These are phyloP conservation scores for Diplocarpon mali DNA, from an alignment of 2,329 filamentous ascomycete genomes.

Conservation along the genomic window DNA sequence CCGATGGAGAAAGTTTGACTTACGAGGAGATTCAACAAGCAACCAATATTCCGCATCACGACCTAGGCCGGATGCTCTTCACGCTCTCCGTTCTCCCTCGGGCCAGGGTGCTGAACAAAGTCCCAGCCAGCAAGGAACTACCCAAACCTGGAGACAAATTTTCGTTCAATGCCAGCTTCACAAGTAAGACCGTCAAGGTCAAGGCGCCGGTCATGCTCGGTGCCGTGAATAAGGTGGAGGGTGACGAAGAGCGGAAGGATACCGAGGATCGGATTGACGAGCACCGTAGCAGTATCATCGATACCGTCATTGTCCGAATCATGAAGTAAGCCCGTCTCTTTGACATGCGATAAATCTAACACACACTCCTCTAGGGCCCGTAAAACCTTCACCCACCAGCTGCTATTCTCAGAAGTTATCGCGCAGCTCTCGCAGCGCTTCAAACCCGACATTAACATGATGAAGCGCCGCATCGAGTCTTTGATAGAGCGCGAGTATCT, in stretches of 20 bases:
- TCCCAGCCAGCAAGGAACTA: slow-evolving; percentile 67
- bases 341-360: background rate
- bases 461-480: slow-evolving; percentile 73
- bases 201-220: slow-evolving; percentile 75
- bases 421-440: slow-evolving; percentile 58
- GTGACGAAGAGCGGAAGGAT: slow-evolving; percentile 51
- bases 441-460: slow-evolving; percentile 63
- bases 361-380: slow-evolving; percentile 50
- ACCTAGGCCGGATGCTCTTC: slow-evolving; percentile 68
- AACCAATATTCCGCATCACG: slow-evolving; percentile 65
- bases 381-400: slow-evolving; percentile 58
- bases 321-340: slow-evolving; percentile 58
- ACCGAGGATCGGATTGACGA: slow-evolving; percentile 70
- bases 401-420: slow-evolving; percentile 62
- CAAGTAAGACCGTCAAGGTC: slow-evolving; percentile 74
- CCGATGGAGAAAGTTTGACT: slow-evolving; percentile 37
- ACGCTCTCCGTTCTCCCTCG: slow-evolving; percentile 77
- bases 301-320: slow-evolving; percentile 68
- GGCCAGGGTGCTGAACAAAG: slow-evolving; percentile 68
- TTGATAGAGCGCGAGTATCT: slow-evolving; percentile 69
- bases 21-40: slow-evolving; percentile 73
- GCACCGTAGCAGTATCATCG: slow-evolving; percentile 57
- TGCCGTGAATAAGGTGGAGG: slow-evolving; percentile 76
- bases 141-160: slow-evolving; percentile 65
- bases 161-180: slow-evolving; percentile 70